These are phyloP conservation scores for Solanum dulcamara DNA, from an alignment of 257 asterid species.

Conservation along the genomic window DNA sequence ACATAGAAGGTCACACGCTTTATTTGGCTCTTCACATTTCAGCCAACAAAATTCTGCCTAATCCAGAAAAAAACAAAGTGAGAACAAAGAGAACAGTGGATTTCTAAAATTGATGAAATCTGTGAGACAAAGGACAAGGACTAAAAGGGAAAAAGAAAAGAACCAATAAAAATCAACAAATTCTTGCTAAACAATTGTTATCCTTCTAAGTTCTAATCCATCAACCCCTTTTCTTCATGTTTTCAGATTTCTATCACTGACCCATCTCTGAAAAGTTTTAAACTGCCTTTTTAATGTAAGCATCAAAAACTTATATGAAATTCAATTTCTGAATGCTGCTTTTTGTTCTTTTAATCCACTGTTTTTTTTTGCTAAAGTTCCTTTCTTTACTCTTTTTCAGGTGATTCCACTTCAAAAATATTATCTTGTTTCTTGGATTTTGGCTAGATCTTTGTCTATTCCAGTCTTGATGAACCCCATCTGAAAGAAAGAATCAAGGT, in stretches of 20 bases:
- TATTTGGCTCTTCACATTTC: too few relatives aligned
- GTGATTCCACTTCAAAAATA: conserved; percentile 27
- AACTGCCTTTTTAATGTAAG: conserved; percentile 14
- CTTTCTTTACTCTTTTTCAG: conserved; percentile 6
- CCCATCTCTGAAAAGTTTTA: conserved; percentile 22
- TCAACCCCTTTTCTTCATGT: conserved; percentile 9
- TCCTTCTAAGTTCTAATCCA: background rate
- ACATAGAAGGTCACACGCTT: too few relatives aligned
- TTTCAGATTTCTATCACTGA: conserved; percentile 36
- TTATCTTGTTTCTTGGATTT: conserved; percentile 17
- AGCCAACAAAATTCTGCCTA: background rate
- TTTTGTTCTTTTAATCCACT: conserved; percentile 9
- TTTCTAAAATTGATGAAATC: too few relatives aligned
- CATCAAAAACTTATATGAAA: conserved; percentile 19
- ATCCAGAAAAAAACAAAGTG: too few relatives aligned
- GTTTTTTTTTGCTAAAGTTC: conserved; percentile 16
- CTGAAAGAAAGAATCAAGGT: conserved; percentile 21
- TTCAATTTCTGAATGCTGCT: conserved; percentile 1
- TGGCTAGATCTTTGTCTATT: conserved; percentile 31
- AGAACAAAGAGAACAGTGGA: too few relatives aligned
- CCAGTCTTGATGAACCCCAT: conserved; percentile 23
- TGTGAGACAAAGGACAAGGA: too few relatives aligned
- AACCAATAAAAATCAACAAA: too few relatives aligned
- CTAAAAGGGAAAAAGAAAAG: too few relatives aligned
- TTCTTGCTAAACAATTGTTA: background rate